Evolutionary conservation across 106 monocot genomes (phyloP).

Genomic region (Acanthochlamys bracteata): DNA sequence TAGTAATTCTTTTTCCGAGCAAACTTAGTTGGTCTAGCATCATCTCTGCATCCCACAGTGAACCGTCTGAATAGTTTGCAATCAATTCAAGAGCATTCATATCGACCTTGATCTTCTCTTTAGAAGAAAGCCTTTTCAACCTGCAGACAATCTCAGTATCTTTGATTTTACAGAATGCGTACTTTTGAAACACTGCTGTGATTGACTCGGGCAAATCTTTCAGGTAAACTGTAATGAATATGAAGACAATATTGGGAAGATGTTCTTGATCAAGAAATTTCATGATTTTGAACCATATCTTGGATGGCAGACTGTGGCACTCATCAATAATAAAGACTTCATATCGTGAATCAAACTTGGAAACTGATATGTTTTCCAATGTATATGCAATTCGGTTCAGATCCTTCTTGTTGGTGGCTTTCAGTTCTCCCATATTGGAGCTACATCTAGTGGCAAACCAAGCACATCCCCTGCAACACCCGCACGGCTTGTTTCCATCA

Average conservation of each 20-base stretch:
- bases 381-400: slow-evolving; percentile 20
- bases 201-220: slow-evolving; percentile 38
- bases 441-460: slow-evolving; percentile 12
- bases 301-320: slow-evolving; percentile 49
- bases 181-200: slow-evolving; percentile 47
- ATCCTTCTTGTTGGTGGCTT: slow-evolving; percentile 39
- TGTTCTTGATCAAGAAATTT: slow-evolving; percentile 42
- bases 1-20: slow-evolving; percentile 53
- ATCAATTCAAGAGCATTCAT: slow-evolving; percentile 53
- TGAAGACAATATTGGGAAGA: slow-evolving; percentile 34
- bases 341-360: slow-evolving; percentile 17
- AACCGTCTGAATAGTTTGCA: slow-evolving; percentile 58
- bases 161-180: slow-evolving; percentile 49
- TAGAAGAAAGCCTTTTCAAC: slow-evolving; percentile 26
- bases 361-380: slow-evolving; percentile 21
- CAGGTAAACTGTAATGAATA: slow-evolving; percentile 41
- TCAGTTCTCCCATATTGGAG: slow-evolving; percentile 31
- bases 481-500: slow-evolving; percentile 49
- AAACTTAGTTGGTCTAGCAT: slow-evolving; percentile 65
- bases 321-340: slow-evolving; percentile 50
- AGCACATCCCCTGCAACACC: slow-evolving; percentile 38
- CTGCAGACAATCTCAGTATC: slow-evolving; percentile 35
- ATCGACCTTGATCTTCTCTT: slow-evolving; percentile 55
- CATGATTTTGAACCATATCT: slow-evolving; percentile 38
- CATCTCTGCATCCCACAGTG: slow-evolving; percentile 59